These are phyloP conservation scores for Boletus subcaerulescens DNA, from an alignment of 768 basidiomycete species.

Conservation along the genomic window DNA sequence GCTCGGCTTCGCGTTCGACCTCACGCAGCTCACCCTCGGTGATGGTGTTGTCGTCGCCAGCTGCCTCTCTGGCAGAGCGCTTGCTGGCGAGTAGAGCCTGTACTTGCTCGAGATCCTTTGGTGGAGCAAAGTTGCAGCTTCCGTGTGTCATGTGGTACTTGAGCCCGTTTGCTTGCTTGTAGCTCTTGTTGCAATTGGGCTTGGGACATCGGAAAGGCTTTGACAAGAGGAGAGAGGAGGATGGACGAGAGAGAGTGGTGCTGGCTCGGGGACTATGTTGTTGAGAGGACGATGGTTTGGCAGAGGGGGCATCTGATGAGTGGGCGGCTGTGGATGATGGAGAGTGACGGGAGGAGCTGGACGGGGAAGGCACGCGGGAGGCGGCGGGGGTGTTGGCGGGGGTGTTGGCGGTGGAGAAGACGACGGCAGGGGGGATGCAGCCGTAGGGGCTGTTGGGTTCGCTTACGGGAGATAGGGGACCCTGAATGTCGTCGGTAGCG, in stretches of 20 bases:
- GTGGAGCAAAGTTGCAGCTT: slow-evolving; percentile 89
- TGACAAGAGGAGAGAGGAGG: slow-evolving; percentile 62
- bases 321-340: not conserved
- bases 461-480: slow-evolving; percentile 27
- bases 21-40: slow-evolving; percentile 64
- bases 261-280: slow-evolving; percentile 34
- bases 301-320: slow-evolving; percentile 23
- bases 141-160: slow-evolving; percentile 95
- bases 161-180: slow-evolving; percentile 93
- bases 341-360: slow-evolving; percentile 19
- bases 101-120: slow-evolving; percentile 77
- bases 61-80: slow-evolving; percentile 38
- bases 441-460: slow-evolving; percentile 35
- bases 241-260: slow-evolving; percentile 47
- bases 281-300: slow-evolving; percentile 28
- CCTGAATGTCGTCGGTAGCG: slow-evolving; percentile 29
- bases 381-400: slow-evolving; percentile 47
- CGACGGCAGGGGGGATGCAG: slow-evolving; percentile 65
- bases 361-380: slow-evolving; percentile 41
- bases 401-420: slow-evolving; percentile 50
- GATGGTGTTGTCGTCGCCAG: slow-evolving; percentile 42
- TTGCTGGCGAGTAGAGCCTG: slow-evolving; percentile 62
- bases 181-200: slow-evolving; percentile 91
- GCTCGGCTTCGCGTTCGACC: slow-evolving; percentile 82
- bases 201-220: slow-evolving; percentile 95